Evolutionary conservation across 2,329 filamentous ascomycete genomes (phyloP).

Genomic region (Hysterium pulicare): DNA sequence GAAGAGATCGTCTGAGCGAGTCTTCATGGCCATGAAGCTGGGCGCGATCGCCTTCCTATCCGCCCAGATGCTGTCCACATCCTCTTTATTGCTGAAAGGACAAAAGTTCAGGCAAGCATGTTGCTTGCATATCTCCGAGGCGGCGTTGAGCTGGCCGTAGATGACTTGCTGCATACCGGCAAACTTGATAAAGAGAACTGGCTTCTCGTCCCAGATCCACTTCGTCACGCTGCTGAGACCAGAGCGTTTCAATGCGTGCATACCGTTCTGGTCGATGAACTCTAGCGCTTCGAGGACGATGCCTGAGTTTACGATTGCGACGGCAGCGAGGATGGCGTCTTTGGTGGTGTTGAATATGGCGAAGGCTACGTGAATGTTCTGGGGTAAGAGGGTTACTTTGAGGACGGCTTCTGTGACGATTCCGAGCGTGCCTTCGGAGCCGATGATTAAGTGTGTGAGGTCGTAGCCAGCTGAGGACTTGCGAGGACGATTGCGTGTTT

Average conservation of each 20-base stretch:
- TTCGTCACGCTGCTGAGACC: conserved; percentile 49
- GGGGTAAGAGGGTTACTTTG: conserved; percentile 74
- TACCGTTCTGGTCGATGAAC: conserved; percentile 83
- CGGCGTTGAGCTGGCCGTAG: conserved; percentile 68
- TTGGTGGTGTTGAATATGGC: conserved; percentile 61
- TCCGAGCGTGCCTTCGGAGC: conserved; percentile 85
- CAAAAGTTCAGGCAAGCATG: conserved; percentile 62
- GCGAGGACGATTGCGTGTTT: conserved; percentile 78
- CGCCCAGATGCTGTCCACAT: conserved; percentile 67
- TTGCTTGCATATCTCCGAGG: conserved; percentile 55
- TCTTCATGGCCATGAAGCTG: conserved; percentile 64
- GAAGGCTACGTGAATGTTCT: conserved; percentile 75
- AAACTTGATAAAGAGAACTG: conserved; percentile 74
- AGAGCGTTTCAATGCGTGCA: conserved; percentile 65
- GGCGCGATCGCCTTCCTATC: conserved; percentile 71
- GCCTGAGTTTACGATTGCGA: conserved; percentile 70
- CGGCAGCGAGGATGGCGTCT: conserved; percentile 71
- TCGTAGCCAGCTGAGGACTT: conserved; percentile 93
- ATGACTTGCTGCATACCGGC: conserved; percentile 62
- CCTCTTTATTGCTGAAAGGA: conserved; percentile 58
- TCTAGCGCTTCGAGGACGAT: conserved; percentile 85
- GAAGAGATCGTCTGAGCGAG: conserved; percentile 55
- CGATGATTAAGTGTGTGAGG: conserved; percentile 81
- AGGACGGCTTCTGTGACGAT: conserved; percentile 86
- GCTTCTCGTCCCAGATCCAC: conserved; percentile 60